Evolutionary conservation across 2,329 filamentous ascomycete genomes (phyloP).

Genomic region (Fusarium dlaminii): DNA sequence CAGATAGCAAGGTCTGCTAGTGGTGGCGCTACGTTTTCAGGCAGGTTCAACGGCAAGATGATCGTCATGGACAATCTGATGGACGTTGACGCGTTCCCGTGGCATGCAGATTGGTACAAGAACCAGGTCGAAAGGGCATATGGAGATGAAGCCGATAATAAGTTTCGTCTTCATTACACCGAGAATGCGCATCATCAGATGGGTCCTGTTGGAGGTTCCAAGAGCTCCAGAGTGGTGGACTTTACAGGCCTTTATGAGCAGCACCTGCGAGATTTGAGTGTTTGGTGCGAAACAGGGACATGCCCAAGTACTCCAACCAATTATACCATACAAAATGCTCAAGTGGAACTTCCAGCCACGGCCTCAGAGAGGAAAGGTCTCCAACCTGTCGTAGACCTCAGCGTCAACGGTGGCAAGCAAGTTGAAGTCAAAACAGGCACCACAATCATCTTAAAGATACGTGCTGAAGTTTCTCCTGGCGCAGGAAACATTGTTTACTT

Average conservation of each 20-base stretch:
- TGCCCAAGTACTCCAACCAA: rapidly evolving
- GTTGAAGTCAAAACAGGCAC: rapidly evolving
- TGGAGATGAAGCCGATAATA: rapidly evolving
- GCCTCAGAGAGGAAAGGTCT: rapidly evolving
- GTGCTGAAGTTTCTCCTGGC: rapidly evolving
- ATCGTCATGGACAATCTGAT: neutral
- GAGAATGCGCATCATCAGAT: neutral
- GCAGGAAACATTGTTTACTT: rapidly evolving
- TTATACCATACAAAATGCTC: rapidly evolving
- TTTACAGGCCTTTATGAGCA: neutral
- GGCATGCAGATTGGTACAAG: neutral
- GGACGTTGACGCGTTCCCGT: neutral
- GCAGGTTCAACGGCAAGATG: neutral
- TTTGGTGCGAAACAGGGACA: neutral
- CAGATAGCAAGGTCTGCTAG: rapidly evolving
- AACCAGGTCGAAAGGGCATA: rapidly evolving
- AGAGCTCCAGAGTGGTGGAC: rapidly evolving
- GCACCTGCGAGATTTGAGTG: neutral
- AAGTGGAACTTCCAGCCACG: rapidly evolving
- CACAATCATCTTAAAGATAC: rapidly evolving
- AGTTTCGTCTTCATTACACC: neutral
- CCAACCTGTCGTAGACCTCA: rapidly evolving
- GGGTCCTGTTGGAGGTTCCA: rapidly evolving
- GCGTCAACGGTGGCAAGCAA: rapidly evolving
- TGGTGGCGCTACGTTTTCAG: neutral